These are phyloP conservation scores for Staphylotrichum tortipilum DNA, from an alignment of 495 filamentous ascomycete species.

Conservation along the genomic window DNA sequence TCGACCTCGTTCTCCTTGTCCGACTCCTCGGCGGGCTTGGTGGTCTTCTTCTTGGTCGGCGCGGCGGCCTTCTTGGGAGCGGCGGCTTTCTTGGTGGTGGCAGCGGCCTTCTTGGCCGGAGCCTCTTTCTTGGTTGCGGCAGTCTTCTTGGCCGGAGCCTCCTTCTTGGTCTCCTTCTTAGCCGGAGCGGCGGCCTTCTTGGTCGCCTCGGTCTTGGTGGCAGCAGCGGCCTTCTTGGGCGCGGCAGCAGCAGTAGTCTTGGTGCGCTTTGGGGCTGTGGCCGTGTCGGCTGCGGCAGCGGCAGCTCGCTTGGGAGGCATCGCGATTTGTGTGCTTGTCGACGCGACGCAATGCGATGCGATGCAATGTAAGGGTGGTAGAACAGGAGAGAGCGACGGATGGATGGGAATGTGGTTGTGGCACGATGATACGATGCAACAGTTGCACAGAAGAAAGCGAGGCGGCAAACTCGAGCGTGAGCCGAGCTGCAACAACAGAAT, in stretches of 20 bases:
- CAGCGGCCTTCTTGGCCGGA: not conserved
- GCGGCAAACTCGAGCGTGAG: not conserved
- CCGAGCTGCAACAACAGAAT: not conserved
- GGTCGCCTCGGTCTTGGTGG: slow-evolving; percentile 26
- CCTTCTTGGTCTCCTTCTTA: slow-evolving; percentile 8
- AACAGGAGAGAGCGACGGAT: too few relatives aligned
- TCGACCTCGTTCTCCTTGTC: slow-evolving; percentile 29
- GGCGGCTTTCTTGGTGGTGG: slow-evolving; percentile 18
- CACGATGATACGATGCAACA: not conserved
- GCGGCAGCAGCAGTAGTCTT: slow-evolving; percentile 22
- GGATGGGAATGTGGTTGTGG: too few relatives aligned
- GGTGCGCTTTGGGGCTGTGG: slow-evolving; percentile 6
- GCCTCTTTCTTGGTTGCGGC: slow-evolving; percentile 19
- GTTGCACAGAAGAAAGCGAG: not conserved
- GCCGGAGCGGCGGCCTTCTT: slow-evolving; percentile 15
- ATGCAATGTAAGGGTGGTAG: too few relatives aligned
- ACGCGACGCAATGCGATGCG: slow-evolving; percentile 11
- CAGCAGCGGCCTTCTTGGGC: slow-evolving; percentile 31
- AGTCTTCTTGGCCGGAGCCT: slow-evolving; percentile 15
- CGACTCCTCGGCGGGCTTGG: slow-evolving; percentile 23
- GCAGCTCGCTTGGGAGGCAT: slow-evolving; percentile 25
- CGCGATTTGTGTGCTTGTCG: not conserved
- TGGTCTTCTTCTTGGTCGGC: slow-evolving; percentile 26
- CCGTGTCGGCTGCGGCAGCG: slow-evolving; percentile 9
- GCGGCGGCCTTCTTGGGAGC: slow-evolving; percentile 34